A percentile compares a stretch with the other conserved stretches of the same genome.
phyloP scores from a whole-genome alignment of 1,284 basidiomycete species.

The Ganoderma sinense region DNA sequence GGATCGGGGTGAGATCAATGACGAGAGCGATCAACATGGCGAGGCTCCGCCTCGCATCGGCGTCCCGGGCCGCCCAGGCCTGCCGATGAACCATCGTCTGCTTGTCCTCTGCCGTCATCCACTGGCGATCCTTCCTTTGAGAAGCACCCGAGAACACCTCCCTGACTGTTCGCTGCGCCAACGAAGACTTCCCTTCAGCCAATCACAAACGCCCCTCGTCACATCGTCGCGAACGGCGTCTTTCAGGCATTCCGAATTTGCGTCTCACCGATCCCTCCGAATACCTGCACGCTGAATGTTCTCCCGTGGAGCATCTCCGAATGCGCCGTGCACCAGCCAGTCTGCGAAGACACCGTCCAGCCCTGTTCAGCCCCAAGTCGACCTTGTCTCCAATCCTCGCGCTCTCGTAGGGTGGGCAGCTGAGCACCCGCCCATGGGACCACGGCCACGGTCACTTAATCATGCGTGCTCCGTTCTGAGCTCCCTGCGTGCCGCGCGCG shows the following conservation, averaged over 20 bases:
- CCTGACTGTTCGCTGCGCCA: background rate
- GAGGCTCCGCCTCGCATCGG: no score
- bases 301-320: background rate
- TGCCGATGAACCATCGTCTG: no score
- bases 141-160: background rate
- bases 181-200: background rate
- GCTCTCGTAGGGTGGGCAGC: conserved; percentile 21
- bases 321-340: no score
- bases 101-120: no score
- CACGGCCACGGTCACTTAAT: conserved; percentile 30
- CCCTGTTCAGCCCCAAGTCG: background rate
- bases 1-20: no score
- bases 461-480: conserved; percentile 1
- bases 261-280: background rate
- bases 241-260: background rate
- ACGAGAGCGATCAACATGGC: no score
- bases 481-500: background rate
- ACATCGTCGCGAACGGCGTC: background rate
- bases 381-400: conserved; percentile 13
- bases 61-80: no score
- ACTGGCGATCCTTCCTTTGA: background rate
- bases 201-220: background rate
- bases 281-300: background rate
- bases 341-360: no score
- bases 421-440: conserved; percentile 15